Conservation (phyloP, 1,284 basidiomycete genomes). For the Fomitopsis schrenkii region DNA sequence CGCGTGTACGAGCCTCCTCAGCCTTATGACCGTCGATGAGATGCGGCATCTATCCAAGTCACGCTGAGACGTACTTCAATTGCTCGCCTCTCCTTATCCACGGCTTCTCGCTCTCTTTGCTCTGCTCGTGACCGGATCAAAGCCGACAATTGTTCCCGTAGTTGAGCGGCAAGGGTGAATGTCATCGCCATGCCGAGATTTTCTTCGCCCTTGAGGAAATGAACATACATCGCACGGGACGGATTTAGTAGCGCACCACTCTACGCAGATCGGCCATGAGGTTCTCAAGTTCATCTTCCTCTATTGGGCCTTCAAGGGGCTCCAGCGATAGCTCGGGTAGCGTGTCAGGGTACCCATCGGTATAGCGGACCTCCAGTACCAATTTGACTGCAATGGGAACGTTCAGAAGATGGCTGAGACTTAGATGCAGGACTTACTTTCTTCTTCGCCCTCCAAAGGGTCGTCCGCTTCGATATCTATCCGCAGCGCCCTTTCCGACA, state of each 20-base stretch:
- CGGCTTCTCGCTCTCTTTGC: conserved; percentile 57
- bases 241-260: conserved; percentile 41
- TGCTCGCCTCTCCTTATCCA: conserved; percentile 65
- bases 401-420: neutral
- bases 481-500: conserved; percentile 77
- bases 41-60: neutral
- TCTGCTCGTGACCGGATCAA: conserved; percentile 62
- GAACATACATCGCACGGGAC: neutral
- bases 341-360: conserved; percentile 69
- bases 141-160: conserved; percentile 74
- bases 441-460: conserved; percentile 53
- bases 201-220: conserved; percentile 62
- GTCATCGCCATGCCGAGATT: conserved; percentile 98
- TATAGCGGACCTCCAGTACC: conserved; percentile 67
- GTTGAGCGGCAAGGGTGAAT: conserved; percentile 87
- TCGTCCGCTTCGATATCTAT: conserved; percentile 91
- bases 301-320: conserved; percentile 65
- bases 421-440: conserved; percentile 40
- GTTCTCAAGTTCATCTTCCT: conserved; percentile 49
- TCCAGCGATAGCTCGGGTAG: conserved; percentile 75
- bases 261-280: conserved; percentile 59
- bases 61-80: conserved; percentile 56
- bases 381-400: conserved; percentile 66
- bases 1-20: conserved; percentile 84
- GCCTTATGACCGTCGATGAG: conserved; percentile 43